phyloP scores from a whole-genome alignment of 2,329 filamentous ascomycete species.

The Sporothrix pallida region DNA sequence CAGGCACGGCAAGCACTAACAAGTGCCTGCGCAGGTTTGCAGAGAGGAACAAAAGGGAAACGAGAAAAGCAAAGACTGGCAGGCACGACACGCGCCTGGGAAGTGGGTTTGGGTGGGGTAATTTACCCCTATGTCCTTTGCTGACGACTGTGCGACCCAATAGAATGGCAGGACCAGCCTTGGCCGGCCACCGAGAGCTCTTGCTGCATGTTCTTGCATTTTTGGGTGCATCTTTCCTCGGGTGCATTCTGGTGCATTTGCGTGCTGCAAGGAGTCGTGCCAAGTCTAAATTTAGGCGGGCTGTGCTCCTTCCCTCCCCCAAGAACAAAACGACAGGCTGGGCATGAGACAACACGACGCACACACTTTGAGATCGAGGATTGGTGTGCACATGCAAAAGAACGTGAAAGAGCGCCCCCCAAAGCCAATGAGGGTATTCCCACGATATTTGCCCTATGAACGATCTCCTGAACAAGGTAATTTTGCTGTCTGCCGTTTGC shows the following conservation, averaged over 20 bases:
- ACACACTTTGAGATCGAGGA: slow-evolving; percentile 9
- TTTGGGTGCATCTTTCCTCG: background rate
- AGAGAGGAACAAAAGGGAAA: background rate
- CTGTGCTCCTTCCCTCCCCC: slow-evolving; percentile 25
- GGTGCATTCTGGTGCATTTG: background rate
- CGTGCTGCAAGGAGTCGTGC: slow-evolving; percentile 26
- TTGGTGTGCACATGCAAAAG: background rate
- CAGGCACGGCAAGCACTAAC: background rate
- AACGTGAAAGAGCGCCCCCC: background rate
- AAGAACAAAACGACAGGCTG: background rate
- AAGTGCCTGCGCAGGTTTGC: background rate
- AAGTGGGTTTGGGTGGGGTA: background rate
- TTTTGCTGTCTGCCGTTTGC: background rate
- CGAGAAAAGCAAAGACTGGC: background rate
- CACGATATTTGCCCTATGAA: slow-evolving; percentile 9
- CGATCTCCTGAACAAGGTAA: background rate
- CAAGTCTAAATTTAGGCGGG: slow-evolving; percentile 34
- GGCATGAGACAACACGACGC: background rate
- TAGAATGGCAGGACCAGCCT: background rate
- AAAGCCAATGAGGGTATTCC: background rate
- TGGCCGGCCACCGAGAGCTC: background rate
- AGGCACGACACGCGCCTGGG: slow-evolving; percentile 3
- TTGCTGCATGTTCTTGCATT: background rate
- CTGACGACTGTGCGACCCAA: slow-evolving; percentile 6
- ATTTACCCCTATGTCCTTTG: background rate